phyloP scores from a whole-genome alignment of 1,284 basidiomycete species.

The Ceratobasidium sp. region DNA sequence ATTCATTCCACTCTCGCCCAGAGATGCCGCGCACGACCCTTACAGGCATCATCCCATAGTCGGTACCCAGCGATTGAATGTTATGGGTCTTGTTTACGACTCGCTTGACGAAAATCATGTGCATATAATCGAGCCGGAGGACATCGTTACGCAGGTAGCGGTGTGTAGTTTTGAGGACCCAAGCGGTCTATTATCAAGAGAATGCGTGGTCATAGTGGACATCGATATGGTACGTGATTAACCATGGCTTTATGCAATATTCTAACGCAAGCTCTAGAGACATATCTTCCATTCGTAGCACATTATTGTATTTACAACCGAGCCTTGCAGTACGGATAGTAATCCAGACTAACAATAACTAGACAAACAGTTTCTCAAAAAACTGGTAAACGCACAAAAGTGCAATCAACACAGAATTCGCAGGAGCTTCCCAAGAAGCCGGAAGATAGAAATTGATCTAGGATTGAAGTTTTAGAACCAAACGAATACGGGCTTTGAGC shows the following conservation, averaged over 20 bases:
- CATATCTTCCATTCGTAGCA: not conserved
- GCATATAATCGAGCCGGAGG: slow-evolving; percentile 14
- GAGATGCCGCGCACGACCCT: not conserved
- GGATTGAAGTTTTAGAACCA: not conserved
- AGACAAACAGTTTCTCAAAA: slow-evolving; percentile 1
- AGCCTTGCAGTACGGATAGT: too few relatives aligned
- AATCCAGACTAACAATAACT: too few relatives aligned
- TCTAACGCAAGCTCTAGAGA: not conserved
- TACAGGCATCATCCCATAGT: not conserved
- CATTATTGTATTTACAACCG: not conserved
- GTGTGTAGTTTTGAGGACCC: not conserved
- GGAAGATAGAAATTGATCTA: slow-evolving; percentile 2
- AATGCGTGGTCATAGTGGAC: not conserved
- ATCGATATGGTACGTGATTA: slow-evolving; percentile 7
- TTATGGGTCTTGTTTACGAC: slow-evolving; percentile 3
- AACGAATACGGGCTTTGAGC: not conserved
- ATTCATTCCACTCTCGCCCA: not conserved
- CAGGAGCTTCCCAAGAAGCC: not conserved
- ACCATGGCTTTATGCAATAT: slow-evolving; percentile 1
- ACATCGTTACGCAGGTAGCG: not conserved
- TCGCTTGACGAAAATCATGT: not conserved
- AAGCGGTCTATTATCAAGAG: not conserved
- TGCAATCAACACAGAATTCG: not conserved
- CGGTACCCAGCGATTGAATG: not conserved
- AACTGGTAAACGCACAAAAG: not conserved